A percentile compares a stretch with the other conserved stretches of the same genome.
These are phyloP conservation scores for Trichoderma sp. DNA, from an alignment of 2,329 filamentous ascomycete genomes.

Conservation along the genomic window DNA sequence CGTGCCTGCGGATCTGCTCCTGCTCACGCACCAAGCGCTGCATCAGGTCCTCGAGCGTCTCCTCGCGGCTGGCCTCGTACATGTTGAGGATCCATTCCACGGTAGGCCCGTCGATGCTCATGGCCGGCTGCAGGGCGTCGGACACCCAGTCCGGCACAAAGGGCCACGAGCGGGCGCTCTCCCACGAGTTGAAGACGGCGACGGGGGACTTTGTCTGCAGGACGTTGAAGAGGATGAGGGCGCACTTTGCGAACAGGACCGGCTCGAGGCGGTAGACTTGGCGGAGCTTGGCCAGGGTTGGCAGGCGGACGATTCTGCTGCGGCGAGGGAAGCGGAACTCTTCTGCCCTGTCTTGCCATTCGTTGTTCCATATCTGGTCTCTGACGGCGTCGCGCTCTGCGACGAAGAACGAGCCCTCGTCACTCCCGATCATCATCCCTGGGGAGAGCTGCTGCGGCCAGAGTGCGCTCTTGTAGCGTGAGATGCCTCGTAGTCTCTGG, in stretches of 20 bases:
- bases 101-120: slow-evolving; percentile 45
- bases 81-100: slow-evolving; percentile 44
- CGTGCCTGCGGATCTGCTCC: slow-evolving; percentile 34
- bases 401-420: slow-evolving; percentile 32
- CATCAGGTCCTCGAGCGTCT: slow-evolving; percentile 38
- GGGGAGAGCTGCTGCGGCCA: slow-evolving; percentile 42
- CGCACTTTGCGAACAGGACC: slow-evolving; percentile 39
- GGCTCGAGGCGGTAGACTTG: slow-evolving; percentile 34
- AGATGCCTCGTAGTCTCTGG: slow-evolving; percentile 41
- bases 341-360: slow-evolving; percentile 35
- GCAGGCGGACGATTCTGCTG: slow-evolving; percentile 37
- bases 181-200: slow-evolving; percentile 42
- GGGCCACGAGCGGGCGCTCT: slow-evolving; percentile 43
- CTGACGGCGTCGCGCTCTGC: slow-evolving; percentile 34
- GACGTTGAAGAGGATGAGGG: slow-evolving; percentile 41
- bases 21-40: slow-evolving; percentile 36
- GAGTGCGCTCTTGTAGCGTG: slow-evolving; percentile 37
- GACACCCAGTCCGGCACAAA: slow-evolving; percentile 44
- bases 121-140: slow-evolving; percentile 40
- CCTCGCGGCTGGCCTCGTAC: slow-evolving; percentile 33
- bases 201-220: slow-evolving; percentile 39
- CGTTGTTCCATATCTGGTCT: slow-evolving; percentile 36
- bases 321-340: slow-evolving; percentile 40
- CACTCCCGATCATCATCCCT: slow-evolving; percentile 41
- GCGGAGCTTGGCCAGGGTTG: slow-evolving; percentile 34